phyloP scores from a whole-genome alignment of 2,329 filamentous ascomycete genomes.

The Allantophomopsis lycopodina region DNA sequence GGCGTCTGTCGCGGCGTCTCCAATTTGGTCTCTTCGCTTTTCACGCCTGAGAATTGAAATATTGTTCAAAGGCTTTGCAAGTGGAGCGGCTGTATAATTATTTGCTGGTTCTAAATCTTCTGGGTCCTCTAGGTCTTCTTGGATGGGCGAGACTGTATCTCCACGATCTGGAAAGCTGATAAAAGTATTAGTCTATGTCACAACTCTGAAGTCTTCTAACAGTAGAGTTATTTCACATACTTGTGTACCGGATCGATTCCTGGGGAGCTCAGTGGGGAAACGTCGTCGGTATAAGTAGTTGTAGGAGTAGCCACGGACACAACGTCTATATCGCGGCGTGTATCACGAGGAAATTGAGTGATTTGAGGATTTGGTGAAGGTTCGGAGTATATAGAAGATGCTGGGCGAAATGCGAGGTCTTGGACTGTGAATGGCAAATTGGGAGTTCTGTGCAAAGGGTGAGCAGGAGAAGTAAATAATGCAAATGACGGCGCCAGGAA shows the following conservation, averaged over 20 bases:
- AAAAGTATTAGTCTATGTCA: not conserved
- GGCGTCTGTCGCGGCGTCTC: constrained; percentile 9
- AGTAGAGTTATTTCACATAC: not conserved
- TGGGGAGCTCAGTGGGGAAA: constrained; percentile 31
- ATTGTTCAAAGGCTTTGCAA: constrained; percentile 9
- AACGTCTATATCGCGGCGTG: not conserved
- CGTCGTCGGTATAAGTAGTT: constrained; percentile 10
- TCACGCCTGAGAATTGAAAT: constrained; percentile 18
- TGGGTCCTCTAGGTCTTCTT: constrained; percentile 16
- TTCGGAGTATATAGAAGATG: constrained; percentile 49
- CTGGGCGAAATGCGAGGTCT: constrained; percentile 21
- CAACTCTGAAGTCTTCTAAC: not conserved
- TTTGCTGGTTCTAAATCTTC: constrained; percentile 10
- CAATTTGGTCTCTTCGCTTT: constrained; percentile 15
- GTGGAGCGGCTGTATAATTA: constrained; percentile 4
- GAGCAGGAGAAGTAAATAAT: constrained; percentile 6
- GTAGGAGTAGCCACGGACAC: constrained; percentile 16
- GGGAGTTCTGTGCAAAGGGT: constrained; percentile 13
- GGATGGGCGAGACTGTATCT: constrained; percentile 24
- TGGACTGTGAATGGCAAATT: no score
- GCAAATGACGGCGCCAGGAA: not conserved
- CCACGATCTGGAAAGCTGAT: no score
- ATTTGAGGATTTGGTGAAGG: constrained; percentile 24
- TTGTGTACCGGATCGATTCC: not conserved
- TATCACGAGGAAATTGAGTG: constrained; percentile 2